Conservation (phyloP, 2,329 filamentous ascomycete genomes). For the Penicillium sumatraense region DNA sequence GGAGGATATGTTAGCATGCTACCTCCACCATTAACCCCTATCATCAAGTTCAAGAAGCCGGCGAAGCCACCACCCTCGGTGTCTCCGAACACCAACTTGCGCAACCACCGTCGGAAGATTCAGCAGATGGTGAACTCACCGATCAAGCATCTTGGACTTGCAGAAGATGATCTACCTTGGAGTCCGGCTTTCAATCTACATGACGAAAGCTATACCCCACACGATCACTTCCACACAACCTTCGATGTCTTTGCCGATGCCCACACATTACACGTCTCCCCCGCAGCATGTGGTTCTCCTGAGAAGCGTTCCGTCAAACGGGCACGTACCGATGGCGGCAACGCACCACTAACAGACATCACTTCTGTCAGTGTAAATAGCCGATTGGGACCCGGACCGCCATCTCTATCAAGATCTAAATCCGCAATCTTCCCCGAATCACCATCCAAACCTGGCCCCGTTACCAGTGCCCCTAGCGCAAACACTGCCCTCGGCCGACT, state of each 20-base stretch:
- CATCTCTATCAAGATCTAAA: slow-evolving; percentile 39
- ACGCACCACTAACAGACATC: slow-evolving; percentile 55
- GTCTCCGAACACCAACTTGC: slow-evolving; percentile 90
- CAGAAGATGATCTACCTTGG: slow-evolving; percentile 48
- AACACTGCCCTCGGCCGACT: too few relatives aligned
- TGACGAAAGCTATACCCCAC: slow-evolving; percentile 48
- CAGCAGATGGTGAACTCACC: slow-evolving; percentile 81
- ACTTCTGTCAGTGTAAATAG: slow-evolving; percentile 44
- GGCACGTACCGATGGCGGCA: slow-evolving; percentile 54
- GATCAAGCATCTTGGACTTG: slow-evolving; percentile 51
- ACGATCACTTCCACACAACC: slow-evolving; percentile 49
- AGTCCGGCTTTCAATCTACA: slow-evolving; percentile 58
- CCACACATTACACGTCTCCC: slow-evolving; percentile 43
- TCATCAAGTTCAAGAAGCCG: slow-evolving; percentile 77
- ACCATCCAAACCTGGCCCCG: too few relatives aligned
- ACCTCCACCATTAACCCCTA: slow-evolving; percentile 79
- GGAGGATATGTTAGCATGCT: slow-evolving; percentile 62
- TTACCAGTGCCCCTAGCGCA: too few relatives aligned
- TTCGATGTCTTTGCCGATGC: slow-evolving; percentile 62
- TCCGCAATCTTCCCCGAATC: slow-evolving; percentile 45
- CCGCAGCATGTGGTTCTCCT: slow-evolving; percentile 55
- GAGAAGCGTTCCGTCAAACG: slow-evolving; percentile 59
- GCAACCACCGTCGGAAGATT: slow-evolving; percentile 84
- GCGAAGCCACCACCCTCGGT: slow-evolving; percentile 72
- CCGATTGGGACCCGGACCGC: slow-evolving; percentile 37